phyloP scores from a whole-genome alignment of 1,284 basidiomycete genomes.

The Rugosomyces carneus region DNA sequence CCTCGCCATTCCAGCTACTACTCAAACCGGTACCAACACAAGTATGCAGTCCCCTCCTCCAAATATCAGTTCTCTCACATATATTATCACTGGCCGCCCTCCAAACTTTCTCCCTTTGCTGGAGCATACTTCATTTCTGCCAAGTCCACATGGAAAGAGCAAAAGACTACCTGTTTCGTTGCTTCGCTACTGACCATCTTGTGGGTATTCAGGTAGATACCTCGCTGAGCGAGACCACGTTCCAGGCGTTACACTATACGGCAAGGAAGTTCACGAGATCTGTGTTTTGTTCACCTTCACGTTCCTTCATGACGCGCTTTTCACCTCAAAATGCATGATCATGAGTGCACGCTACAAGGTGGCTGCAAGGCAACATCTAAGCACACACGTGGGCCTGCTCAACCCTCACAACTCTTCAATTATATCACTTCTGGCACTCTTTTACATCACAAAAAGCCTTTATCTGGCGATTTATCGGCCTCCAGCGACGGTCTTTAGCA shows the following conservation, averaged over 20 bases:
- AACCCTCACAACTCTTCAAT: slow-evolving; percentile 48
- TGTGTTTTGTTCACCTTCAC: slow-evolving; percentile 44
- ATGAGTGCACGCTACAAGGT: slow-evolving; percentile 49
- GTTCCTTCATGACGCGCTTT: slow-evolving; percentile 50
- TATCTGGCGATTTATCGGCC: slow-evolving; percentile 48
- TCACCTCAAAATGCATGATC: slow-evolving; percentile 51
- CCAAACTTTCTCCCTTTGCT: slow-evolving; percentile 40
- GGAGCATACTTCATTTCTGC: slow-evolving; percentile 49
- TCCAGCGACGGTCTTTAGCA: slow-evolving; percentile 49
- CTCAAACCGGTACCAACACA: slow-evolving; percentile 43
- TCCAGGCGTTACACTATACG: slow-evolving; percentile 41
- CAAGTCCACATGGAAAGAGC: slow-evolving; percentile 45
- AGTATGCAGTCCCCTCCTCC: slow-evolving; percentile 34
- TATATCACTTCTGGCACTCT: slow-evolving; percentile 60
- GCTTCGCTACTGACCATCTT: slow-evolving; percentile 21
- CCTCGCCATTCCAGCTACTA: slow-evolving; percentile 43
- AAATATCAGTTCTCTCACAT: slow-evolving; percentile 53
- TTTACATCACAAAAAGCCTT: slow-evolving; percentile 39
- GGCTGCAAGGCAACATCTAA: slow-evolving; percentile 42
- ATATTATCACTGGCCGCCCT: slow-evolving; percentile 49
- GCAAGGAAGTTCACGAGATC: slow-evolving; percentile 35
- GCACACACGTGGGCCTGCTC: slow-evolving; percentile 44
- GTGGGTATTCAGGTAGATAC: slow-evolving; percentile 55
- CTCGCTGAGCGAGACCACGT: slow-evolving; percentile 39
- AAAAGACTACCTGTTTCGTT: slow-evolving; percentile 38